Evolutionary conservation across 805 yeast species (phyloP), one percentile per base, ranked within the genome.

Genomic region (Saccharomycopsis amapae): DNA sequence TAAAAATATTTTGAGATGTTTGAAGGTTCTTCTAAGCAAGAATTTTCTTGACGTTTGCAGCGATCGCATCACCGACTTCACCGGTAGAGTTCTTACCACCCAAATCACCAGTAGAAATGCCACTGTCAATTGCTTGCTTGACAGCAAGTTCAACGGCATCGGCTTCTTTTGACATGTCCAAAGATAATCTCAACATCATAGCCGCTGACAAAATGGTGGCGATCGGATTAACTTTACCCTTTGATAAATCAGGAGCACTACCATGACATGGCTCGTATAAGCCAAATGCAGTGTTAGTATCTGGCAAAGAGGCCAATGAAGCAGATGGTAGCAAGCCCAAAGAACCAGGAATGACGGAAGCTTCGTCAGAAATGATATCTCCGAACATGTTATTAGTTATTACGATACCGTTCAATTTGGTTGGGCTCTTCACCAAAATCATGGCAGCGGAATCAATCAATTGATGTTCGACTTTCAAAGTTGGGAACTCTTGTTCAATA

Each of bases 231-330:
- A 89, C 98, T 68, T 85, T 83, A 63, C 87, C 86, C 50, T 68
- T 71, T 43, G 81, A 80, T 61, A 90, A 78, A 65, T 90, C 98
- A 43, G 98, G 98, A 30, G 98, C 98, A 39, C 96, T 83, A 40
- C 98, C 98, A 64, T 90, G 98, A 62, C 97, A 90, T 55, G 98
- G 97, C 70, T 93, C 98, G 64, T 93, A 93, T 54, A 93, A 72
- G 49, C 98, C 98, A 62, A 93, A 89, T 1, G 97, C 97, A 42
- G 75, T 71, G 73, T 89, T 89, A 33, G 90, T 78, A 66, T 90
- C 96, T 44, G 98, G 98, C 61, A 93, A 74, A n/a, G 97, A 87
- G 3, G 97, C 93, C 60, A 93, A 76, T 18, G 97, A 90, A 2
- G 98, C 94, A 46, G 96, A 86, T 42, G 98, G 98, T 54, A 93